Evolutionary conservation across 2,329 filamentous ascomycete genomes (phyloP).

Genomic region (Neoarthrinium moseri): DNA sequence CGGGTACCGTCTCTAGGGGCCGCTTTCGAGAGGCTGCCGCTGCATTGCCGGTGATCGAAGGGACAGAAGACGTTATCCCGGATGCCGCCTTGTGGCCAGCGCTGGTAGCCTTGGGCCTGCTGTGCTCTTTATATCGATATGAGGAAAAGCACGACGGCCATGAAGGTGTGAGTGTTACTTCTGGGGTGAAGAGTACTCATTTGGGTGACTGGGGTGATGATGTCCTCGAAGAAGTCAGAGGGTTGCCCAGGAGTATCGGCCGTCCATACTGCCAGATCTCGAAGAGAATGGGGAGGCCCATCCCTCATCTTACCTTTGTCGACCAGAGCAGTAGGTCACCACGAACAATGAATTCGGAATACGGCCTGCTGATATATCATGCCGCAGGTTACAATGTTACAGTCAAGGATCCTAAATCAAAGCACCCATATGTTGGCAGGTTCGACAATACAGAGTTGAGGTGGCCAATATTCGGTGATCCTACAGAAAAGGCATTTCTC

Average conservation of each 20-base stretch:
- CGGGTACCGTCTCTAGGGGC: slow-evolving; percentile 47
- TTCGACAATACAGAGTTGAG: slow-evolving; percentile 54
- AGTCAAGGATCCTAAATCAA: slow-evolving; percentile 46
- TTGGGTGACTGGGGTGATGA: slow-evolving; percentile 53
- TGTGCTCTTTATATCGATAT: slow-evolving; percentile 53
- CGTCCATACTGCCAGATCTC: slow-evolving; percentile 51
- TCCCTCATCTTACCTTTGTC: slow-evolving; percentile 52
- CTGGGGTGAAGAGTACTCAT: slow-evolving; percentile 29
- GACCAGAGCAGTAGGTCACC: slow-evolving; percentile 53
- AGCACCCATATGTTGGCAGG: slow-evolving; percentile 47
- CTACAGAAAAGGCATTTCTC: slow-evolving; percentile 49
- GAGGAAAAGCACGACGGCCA: slow-evolving; percentile 51
- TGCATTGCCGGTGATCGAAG: slow-evolving; percentile 46
- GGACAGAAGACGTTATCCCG: slow-evolving; percentile 47
- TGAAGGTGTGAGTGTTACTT: slow-evolving; percentile 41
- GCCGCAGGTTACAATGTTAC: slow-evolving; percentile 55
- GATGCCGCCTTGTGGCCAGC: slow-evolving; percentile 53
- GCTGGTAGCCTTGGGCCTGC: slow-evolving; percentile 48
- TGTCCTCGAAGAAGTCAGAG: slow-evolving; percentile 46
- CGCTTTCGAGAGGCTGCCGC: slow-evolving; percentile 49
- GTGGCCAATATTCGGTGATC: slow-evolving; percentile 54
- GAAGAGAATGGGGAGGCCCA: slow-evolving; percentile 47
- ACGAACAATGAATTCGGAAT: too few species aligned
- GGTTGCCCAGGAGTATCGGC: slow-evolving; percentile 47
- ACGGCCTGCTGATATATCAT: too few species aligned